These are phyloP conservation scores for Scutellaria galericulata DNA, from an alignment of 257 asterid species.

Conservation along the genomic window DNA sequence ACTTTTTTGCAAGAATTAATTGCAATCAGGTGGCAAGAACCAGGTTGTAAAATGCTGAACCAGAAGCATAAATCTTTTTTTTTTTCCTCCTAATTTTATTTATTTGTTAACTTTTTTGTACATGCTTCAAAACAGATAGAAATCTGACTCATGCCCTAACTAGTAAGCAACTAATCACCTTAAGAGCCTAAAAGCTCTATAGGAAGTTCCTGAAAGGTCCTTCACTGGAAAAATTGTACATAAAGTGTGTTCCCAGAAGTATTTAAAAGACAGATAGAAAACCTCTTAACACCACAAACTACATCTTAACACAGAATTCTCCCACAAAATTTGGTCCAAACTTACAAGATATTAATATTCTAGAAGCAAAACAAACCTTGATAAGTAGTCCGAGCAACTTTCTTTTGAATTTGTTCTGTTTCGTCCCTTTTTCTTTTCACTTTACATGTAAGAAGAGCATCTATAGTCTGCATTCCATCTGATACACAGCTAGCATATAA, in stretches of 20 bases:
- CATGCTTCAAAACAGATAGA: constrained; percentile 1
- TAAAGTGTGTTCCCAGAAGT: background rate
- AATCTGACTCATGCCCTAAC: constrained; percentile 21
- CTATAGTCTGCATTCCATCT: constrained; percentile 91
- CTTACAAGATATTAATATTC: constrained; percentile 9
- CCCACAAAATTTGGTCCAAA: background rate
- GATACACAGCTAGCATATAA: constrained; percentile 77
- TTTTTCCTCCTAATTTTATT: background rate
- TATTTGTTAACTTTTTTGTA: background rate
- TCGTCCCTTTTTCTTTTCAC: constrained; percentile 83
- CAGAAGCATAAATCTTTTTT: background rate
- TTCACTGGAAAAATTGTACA: background rate
- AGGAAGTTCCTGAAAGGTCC: background rate
- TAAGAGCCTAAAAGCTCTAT: background rate
- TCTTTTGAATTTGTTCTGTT: constrained; percentile 49
- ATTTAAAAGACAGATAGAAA: background rate
- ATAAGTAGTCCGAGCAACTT: constrained; percentile 48
- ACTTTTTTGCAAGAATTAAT: constrained; percentile 5
- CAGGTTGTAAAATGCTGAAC: constrained; percentile 21
- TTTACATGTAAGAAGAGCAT: constrained; percentile 88
- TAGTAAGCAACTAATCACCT: background rate
- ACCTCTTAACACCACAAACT: background rate
- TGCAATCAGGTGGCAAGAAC: constrained; percentile 6
- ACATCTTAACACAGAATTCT: constrained; percentile 2
- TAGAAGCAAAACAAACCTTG: constrained; percentile 52